Evolutionary conservation across 1,284 basidiomycete species (phyloP), one percentile per base, ranked within the genome.

Genomic region (Sanghuangporus baumii): DNA sequence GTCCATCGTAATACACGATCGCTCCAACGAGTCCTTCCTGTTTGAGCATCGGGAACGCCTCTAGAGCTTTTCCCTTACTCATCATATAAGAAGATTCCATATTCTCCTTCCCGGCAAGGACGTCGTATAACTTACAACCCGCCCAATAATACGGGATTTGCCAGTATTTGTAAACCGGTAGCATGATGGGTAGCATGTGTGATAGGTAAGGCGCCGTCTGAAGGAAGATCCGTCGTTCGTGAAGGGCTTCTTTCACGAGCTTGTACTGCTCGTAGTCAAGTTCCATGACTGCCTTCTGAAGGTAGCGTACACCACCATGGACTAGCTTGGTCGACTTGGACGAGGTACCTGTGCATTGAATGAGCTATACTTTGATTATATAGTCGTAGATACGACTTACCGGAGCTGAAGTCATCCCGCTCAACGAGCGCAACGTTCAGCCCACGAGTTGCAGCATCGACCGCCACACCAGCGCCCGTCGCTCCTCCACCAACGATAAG

Each of bases 281-380:
- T 73, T 97, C 95, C 72, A 97, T 88, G 59, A 98, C 84, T 1
- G 96, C 96, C 74, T 98, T 98, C 72, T 98, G 96, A 12, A 99
- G 84, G 76, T 99, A 99, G 12, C 96, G 86, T 0, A 99, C 96
- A 63, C 96, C 96, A 34, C 96, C 96, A 76, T 99, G 96, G 1
- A 98, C 95, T 57, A 99, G 88, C 75, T 99, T 98, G 9, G 96
- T 98, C 8, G 92, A 94, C 74, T 99, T 99, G 34, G 94, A 97
- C 2, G 94, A 97, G 0, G 96, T 98, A 16, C 94, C 92, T 91
- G 65, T 43, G 52, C 40, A 20, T 47, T 43, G 11, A 54, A 38
- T 50, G 16, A 38, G 18, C 18, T 12, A 48, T 31, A 31, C 38
- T 23, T 16, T 18, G 16, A 7, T 40, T 12, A 65, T n/a, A 48